Evolutionary conservation across 1,284 basidiomycete species (phyloP).

Genomic region (Ceratobasidium sp.): DNA sequence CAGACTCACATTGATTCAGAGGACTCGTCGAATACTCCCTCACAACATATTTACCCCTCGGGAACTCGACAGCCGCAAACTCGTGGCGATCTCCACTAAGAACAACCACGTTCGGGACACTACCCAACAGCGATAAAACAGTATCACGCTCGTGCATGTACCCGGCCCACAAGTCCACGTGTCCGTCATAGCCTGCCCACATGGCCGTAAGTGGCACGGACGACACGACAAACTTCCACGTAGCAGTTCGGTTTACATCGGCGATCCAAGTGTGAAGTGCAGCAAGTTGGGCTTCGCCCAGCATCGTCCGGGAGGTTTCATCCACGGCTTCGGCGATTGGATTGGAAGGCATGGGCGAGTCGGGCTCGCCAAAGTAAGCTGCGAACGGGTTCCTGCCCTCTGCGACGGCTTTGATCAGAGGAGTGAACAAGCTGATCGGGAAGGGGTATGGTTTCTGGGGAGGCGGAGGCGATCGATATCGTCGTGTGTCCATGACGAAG

Average conservation of each 20-base stretch:
- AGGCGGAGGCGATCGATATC: slow-evolving; percentile 58
- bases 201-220: slow-evolving; percentile 80
- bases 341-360: slow-evolving; percentile 45
- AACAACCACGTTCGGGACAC: slow-evolving; percentile 74
- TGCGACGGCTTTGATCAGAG: slow-evolving; percentile 23
- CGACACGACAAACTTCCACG: slow-evolving; percentile 81
- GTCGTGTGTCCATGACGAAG: slow-evolving; percentile 79
- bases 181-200: slow-evolving; percentile 70
- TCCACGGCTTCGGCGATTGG: slow-evolving; percentile 51
- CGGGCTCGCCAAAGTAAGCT: slow-evolving; percentile 41
- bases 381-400: slow-evolving; percentile 34
- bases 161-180: slow-evolving; percentile 72
- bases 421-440: slow-evolving; percentile 19
- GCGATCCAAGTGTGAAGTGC: slow-evolving; percentile 70
- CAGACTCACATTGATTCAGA: slow-evolving; percentile 55
- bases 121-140: slow-evolving; percentile 63
- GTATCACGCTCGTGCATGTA: slow-evolving; percentile 67
- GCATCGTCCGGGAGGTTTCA: slow-evolving; percentile 62
- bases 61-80: slow-evolving; percentile 74
- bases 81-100: slow-evolving; percentile 78
- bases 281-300: slow-evolving; percentile 70
- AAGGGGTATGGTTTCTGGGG: slow-evolving; percentile 21
- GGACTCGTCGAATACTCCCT: slow-evolving; percentile 69
- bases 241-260: slow-evolving; percentile 71
- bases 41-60: slow-evolving; percentile 53